A percentile compares a stretch with the other conserved stretches of the same genome.
Evolutionary conservation across 306 rosid genomes (phyloP).

Genomic region (Ormosia emarginata): DNA sequence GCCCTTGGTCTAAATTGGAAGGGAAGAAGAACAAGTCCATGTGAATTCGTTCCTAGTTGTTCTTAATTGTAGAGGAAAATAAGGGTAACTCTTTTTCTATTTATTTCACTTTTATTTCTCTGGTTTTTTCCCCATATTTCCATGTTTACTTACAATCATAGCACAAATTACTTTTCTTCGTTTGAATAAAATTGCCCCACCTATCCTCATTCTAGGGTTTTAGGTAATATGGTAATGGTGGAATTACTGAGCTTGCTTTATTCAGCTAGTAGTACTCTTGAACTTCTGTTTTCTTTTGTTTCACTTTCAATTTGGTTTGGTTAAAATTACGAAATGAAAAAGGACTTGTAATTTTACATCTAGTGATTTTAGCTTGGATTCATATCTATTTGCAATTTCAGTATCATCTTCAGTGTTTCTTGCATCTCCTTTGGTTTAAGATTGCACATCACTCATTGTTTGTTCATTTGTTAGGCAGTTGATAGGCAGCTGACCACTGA

Average conservation of each 20-base stretch:
- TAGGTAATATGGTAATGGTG: background rate
- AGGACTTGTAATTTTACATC: background rate
- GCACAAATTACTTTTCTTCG: background rate
- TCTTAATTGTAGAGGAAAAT: no score
- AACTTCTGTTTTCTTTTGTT: background rate
- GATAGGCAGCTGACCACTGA: slow-evolving; percentile 85
- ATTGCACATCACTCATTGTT: background rate
- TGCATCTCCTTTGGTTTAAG: background rate
- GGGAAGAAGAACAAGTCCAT: no score
- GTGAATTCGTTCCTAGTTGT: no score
- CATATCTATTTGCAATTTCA: background rate
- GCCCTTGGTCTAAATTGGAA: no score
- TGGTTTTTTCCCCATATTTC: no score
- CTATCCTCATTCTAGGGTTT: slow-evolving; percentile 7
- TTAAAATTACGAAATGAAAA: background rate
- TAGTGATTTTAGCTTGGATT: background rate
- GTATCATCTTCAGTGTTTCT: background rate
- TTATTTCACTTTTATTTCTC: no score
- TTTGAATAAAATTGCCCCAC: background rate
- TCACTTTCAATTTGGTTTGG: background rate
- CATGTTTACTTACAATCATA: no score
- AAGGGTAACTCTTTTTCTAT: no score
- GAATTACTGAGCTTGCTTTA: background rate
- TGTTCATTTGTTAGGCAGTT: slow-evolving; percentile 42
- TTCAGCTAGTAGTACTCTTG: background rate